A percentile compares a stretch with the other conserved stretches of the same genome.
Evolutionary conservation across 345 rosid species (phyloP).

Genomic region (Lagerstroemia speciosa): DNA sequence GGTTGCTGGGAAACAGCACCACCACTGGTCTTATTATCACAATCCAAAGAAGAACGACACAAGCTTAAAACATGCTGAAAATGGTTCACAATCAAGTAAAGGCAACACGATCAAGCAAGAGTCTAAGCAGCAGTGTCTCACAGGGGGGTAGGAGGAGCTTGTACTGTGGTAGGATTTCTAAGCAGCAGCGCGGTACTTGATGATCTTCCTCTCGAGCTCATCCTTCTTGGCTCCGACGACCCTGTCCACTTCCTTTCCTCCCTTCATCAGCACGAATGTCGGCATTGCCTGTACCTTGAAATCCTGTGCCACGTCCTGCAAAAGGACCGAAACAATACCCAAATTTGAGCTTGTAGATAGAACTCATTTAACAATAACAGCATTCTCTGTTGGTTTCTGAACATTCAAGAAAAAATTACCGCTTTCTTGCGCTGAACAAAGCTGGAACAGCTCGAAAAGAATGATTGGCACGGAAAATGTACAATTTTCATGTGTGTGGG

Average conservation of each 20-base stretch:
- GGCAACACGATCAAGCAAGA: background rate
- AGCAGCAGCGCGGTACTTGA: slow-evolving; percentile 20
- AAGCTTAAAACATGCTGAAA: background rate
- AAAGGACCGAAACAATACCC: background rate
- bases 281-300: slow-evolving; percentile 78
- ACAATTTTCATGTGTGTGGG: too few species aligned
- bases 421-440: background rate
- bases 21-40: background rate
- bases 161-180: background rate
- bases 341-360: too few species aligned
- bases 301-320: slow-evolving; percentile 63
- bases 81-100: background rate
- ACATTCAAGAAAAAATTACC: background rate
- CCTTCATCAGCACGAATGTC: slow-evolving; percentile 77
- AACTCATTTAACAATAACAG: background rate
- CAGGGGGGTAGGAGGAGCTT: background rate
- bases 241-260: slow-evolving; percentile 64
- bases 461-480: too few species aligned
- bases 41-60: background rate
- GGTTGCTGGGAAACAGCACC: background rate
- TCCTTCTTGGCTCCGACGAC: slow-evolving; percentile 48
- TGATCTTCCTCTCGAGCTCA: slow-evolving; percentile 56
- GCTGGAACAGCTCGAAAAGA: too few species aligned
- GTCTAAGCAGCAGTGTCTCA: background rate
- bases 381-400: background rate